Conservation (phyloP, 148 eudicot species). For the Oxyria digyna region DNA sequence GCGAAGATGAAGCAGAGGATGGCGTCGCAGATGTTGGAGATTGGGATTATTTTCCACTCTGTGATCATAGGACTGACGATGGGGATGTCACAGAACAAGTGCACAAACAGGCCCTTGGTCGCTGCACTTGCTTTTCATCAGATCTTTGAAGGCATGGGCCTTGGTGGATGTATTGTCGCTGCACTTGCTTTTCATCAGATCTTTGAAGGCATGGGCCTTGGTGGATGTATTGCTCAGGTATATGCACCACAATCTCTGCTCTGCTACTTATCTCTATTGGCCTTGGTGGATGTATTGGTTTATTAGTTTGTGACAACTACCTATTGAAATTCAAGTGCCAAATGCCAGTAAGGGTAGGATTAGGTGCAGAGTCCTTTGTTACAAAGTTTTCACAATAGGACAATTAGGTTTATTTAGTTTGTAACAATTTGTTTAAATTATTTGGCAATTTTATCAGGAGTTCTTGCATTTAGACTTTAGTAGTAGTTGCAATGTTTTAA, state of each 20-base stretch:
- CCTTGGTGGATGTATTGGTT: no score
- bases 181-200: slow-evolving; percentile 81
- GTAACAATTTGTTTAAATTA: no score
- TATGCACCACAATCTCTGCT: neutral
- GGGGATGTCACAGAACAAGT: slow-evolving; percentile 82
- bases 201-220: slow-evolving; percentile 86
- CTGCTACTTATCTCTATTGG: neutral
- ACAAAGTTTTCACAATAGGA: no score
- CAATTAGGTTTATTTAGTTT: no score
- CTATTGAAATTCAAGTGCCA: neutral
- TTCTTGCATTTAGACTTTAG: no score
- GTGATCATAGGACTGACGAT: slow-evolving; percentile 75
- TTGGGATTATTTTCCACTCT: slow-evolving; percentile 80
- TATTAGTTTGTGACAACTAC: neutral
- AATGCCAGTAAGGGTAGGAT: neutral
- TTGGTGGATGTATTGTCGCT: no score
- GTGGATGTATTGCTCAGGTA: slow-evolving; percentile 93
- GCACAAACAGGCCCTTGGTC: slow-evolving; percentile 62
- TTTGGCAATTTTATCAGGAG: no score
- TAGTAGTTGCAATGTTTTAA: no score
- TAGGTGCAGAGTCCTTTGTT: neutral
- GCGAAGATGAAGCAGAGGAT: slow-evolving; percentile 52
- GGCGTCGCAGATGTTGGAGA: slow-evolving; percentile 79
- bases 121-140: no score
- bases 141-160: no score